Evolutionary conservation across 2,329 filamentous ascomycete species (phyloP).

Genomic region (Biscogniauxia marginata): DNA sequence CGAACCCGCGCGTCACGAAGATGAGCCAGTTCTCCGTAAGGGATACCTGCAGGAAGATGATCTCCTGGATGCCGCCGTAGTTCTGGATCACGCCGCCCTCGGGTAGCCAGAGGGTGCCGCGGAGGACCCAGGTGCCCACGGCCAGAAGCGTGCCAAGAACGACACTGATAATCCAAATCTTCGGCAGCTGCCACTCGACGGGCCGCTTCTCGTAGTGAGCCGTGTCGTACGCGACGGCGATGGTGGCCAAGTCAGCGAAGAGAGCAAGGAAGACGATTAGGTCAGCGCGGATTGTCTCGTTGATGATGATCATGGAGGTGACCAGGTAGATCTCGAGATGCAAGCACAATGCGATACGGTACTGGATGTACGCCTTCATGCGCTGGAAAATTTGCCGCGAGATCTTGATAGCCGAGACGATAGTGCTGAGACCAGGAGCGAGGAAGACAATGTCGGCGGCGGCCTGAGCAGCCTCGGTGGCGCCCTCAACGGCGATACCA

Average conservation of each 20-base stretch:
- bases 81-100: constrained; percentile 72
- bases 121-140: constrained; percentile 65
- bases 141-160: constrained; percentile 65
- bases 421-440: constrained; percentile 64
- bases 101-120: constrained; percentile 62
- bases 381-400: constrained; percentile 69
- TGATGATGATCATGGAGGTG: constrained; percentile 72
- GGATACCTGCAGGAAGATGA: constrained; percentile 71
- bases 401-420: constrained; percentile 67
- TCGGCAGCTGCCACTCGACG: constrained; percentile 72
- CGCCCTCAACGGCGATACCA: constrained; percentile 67
- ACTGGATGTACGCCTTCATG: constrained; percentile 71
- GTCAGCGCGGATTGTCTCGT: constrained; percentile 66
- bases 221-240: constrained; percentile 72
- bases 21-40: constrained; percentile 77
- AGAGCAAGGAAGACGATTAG: constrained; percentile 73
- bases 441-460: constrained; percentile 69
- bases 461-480: constrained; percentile 65
- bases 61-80: constrained; percentile 71
- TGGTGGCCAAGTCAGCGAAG: constrained; percentile 72
- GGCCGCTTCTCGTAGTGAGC: constrained; percentile 68
- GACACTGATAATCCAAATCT: constrained; percentile 71
- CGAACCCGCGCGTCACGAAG: constrained; percentile 71
- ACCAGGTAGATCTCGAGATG: constrained; percentile 70
- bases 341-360: constrained; percentile 67